These are phyloP conservation scores for Ilex aquifolium DNA, from an alignment of 257 asterid genomes.

Conservation along the genomic window DNA sequence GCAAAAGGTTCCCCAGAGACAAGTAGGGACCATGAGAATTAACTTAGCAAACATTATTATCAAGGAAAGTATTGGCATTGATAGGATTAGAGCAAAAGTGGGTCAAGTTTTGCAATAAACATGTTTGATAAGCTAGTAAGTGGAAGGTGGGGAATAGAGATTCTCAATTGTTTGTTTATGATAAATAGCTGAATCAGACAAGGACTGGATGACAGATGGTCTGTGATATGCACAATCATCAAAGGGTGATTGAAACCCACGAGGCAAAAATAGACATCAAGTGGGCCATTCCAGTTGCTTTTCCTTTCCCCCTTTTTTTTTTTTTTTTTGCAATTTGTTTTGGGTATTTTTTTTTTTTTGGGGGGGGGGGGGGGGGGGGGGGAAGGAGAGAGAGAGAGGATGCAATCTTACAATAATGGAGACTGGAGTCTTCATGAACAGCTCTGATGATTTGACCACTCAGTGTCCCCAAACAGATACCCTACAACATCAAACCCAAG, in stretches of 20 bases:
- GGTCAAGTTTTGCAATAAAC: constrained; percentile 11
- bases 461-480: too few relatives aligned
- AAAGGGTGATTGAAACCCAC: not conserved
- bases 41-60: too few relatives aligned
- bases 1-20: too few relatives aligned
- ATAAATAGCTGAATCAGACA: constrained; percentile 10
- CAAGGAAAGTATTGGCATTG: too few relatives aligned
- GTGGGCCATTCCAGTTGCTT: not conserved
- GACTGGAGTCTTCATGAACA: too few relatives aligned
- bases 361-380: not conserved
- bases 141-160: constrained; percentile 4
- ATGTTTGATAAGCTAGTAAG: constrained; percentile 18
- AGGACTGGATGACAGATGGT: constrained; percentile 6
- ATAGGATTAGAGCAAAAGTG: not conserved
- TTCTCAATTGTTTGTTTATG: constrained; percentile 6
- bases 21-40: too few relatives aligned
- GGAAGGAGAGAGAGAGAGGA: too few relatives aligned
- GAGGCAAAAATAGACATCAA: not conserved
- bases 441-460: too few relatives aligned
- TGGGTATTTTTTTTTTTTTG: not conserved
- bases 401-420: too few relatives aligned
- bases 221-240: not conserved
- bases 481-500: too few relatives aligned
- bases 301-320: too few relatives aligned
- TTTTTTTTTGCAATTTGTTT: too few relatives aligned